Conservation (phyloP, 495 filamentous ascomycete species). For the Xylaria sp. region DNA sequence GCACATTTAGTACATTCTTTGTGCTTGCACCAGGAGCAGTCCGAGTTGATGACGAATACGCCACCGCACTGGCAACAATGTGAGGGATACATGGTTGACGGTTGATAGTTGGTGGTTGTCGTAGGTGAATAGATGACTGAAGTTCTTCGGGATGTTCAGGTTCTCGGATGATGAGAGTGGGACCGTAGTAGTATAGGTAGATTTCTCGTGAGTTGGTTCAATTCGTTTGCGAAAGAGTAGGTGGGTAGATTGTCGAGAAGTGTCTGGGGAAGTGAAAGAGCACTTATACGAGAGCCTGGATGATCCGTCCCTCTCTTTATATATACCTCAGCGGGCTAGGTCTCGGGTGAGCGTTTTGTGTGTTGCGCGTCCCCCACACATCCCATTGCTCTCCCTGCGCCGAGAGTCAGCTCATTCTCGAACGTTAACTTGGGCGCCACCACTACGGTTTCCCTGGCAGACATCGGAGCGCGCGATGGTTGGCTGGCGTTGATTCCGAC, state of each 20-base stretch:
- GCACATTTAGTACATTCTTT: slow-evolving; percentile 51
- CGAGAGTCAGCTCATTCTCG: slow-evolving; percentile 24
- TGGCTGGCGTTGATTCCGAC: slow-evolving; percentile 15
- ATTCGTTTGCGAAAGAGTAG: neutral
- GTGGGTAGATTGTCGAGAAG: neutral
- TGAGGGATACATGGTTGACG: slow-evolving; percentile 44
- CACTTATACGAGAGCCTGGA: neutral
- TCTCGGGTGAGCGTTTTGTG: slow-evolving; percentile 10
- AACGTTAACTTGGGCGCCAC: slow-evolving; percentile 16
- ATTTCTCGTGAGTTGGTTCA: neutral
- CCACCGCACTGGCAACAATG: slow-evolving; percentile 57
- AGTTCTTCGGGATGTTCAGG: neutral
- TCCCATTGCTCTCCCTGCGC: slow-evolving; percentile 14
- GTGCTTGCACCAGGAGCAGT: slow-evolving; percentile 53
- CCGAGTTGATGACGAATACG: slow-evolving; percentile 56
- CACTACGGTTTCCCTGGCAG: neutral
- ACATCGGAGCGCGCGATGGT: slow-evolving; percentile 18
- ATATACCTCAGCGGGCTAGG: slow-evolving; percentile 12
- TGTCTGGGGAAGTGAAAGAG: neutral
- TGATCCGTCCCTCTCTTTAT: slow-evolving; percentile 23
- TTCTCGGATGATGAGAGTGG: neutral
- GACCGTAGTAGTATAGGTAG: neutral
- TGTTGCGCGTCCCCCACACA: slow-evolving; percentile 19
- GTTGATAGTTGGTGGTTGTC: neutral
- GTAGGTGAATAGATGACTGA: neutral